These are phyloP conservation scores for Ceratocystis destructans DNA, from an alignment of 2,329 filamentous ascomycete genomes.

Conservation along the genomic window DNA sequence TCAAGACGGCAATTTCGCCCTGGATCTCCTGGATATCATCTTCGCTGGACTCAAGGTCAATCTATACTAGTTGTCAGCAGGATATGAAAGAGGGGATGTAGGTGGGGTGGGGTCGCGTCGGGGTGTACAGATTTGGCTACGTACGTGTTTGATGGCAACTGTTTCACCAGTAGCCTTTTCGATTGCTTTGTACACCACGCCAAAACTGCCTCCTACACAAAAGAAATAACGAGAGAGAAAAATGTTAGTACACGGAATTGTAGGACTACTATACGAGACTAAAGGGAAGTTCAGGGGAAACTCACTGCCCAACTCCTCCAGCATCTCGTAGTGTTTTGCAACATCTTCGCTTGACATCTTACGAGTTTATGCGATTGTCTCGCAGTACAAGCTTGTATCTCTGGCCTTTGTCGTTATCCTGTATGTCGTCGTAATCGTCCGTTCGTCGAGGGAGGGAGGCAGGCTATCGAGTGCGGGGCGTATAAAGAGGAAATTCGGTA, in stretches of 20 bases:
- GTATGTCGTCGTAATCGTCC: neutral
- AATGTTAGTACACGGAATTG: conserved; percentile 9
- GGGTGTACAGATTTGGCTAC: conserved; percentile 25
- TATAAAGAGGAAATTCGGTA: neutral
- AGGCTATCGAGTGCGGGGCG: neutral
- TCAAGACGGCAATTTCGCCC: conserved; percentile 87
- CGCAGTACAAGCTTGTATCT: neutral
- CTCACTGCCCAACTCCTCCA: conserved; percentile 92
- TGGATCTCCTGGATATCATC: conserved; percentile 98
- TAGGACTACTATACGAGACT: neutral
- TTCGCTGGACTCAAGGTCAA: conserved; percentile 95
- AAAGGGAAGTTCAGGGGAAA: conserved; percentile 23
- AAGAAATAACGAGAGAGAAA: conserved; percentile 3
- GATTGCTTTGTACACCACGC: conserved; percentile 92
- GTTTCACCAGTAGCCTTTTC: conserved; percentile 81
- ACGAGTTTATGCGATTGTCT: neutral
- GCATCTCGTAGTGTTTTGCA: conserved; percentile 79
- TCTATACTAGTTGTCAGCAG: conserved; percentile 38
- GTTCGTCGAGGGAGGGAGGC: too few relatives aligned
- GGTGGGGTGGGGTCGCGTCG: neutral
- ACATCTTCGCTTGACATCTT: conserved; percentile 50
- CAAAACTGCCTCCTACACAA: conserved; percentile 72
- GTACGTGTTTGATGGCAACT: conserved; percentile 91
- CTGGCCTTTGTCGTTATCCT: neutral
- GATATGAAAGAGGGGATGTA: neutral